Evolutionary conservation across 495 filamentous ascomycete species (phyloP).

Genomic region (Neurospora discreta): DNA sequence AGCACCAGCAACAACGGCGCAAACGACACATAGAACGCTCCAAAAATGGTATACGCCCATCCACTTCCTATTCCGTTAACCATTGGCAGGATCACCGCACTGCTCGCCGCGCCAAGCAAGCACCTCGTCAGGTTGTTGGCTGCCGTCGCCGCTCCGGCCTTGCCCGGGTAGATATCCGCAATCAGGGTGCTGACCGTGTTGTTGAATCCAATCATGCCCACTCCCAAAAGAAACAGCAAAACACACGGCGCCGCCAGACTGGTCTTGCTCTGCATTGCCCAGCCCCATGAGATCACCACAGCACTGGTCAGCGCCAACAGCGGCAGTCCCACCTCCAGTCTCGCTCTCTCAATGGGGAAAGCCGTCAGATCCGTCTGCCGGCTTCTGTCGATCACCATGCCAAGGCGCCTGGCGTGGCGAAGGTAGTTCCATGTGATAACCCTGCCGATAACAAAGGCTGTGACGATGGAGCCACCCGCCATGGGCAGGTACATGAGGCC

Average conservation of each 20-base stretch:
- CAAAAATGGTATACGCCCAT: conserved; percentile 61
- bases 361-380: conserved; percentile 36
- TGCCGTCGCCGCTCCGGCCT: conserved; percentile 54
- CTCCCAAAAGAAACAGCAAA: conserved; percentile 44
- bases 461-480: conserved; percentile 50
- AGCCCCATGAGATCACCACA: conserved; percentile 44
- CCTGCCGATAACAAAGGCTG: conserved; percentile 42
- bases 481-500: conserved; percentile 47
- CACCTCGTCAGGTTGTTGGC: conserved; percentile 62
- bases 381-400: conserved; percentile 34
- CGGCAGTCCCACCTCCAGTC: conserved; percentile 47
- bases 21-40: conserved; percentile 38
- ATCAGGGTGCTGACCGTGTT: conserved; percentile 44
- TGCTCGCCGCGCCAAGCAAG: conserved; percentile 54
- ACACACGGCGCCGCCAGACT: conserved; percentile 23
- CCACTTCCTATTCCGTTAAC: conserved; percentile 52
- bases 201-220: conserved; percentile 37
- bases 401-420: conserved; percentile 27
- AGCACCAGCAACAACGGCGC: conserved; percentile 41
- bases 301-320: conserved; percentile 28
- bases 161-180: conserved; percentile 52
- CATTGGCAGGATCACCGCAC: conserved; percentile 56
- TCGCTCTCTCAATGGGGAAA: conserved; percentile 56
- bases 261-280: conserved; percentile 35
- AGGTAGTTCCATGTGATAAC: conserved; percentile 45